Percentiles rank a stretch among this genome's conserved stretches.
phyloP scores from a whole-genome alignment of 2,329 filamentous ascomycete species.

The Trichoderma guizhouense region DNA sequence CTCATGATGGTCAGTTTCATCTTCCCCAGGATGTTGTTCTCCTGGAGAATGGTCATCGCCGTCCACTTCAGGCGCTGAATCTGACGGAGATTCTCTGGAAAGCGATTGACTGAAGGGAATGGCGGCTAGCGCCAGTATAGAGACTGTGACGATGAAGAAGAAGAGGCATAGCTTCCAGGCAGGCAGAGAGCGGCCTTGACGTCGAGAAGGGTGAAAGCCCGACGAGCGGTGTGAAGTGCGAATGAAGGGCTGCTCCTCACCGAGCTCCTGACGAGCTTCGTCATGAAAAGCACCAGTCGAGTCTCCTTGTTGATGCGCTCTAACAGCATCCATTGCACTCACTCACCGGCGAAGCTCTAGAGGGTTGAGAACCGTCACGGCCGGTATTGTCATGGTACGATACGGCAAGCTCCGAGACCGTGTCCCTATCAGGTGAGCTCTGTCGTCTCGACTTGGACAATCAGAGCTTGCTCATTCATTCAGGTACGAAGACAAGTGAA shows the following conservation, averaged over 20 bases:
- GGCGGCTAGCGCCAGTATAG: constrained; percentile 24
- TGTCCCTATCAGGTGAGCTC: not conserved
- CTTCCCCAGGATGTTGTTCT: not conserved
- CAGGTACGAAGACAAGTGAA: not conserved
- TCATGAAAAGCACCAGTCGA: not conserved
- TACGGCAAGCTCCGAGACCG: not conserved
- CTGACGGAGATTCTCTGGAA: not conserved
- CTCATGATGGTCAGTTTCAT: not conserved
- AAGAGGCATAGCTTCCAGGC: constrained; percentile 22
- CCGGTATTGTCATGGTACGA: not conserved
- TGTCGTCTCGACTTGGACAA: not conserved
- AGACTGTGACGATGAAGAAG: constrained; percentile 25
- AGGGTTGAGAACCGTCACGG: not conserved
- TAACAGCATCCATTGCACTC: constrained; percentile 7
- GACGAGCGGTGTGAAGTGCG: not conserved
- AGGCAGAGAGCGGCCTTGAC: not conserved
- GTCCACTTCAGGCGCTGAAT: not conserved
- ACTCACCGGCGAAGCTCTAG: not conserved
- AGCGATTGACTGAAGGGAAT: constrained; percentile 22
- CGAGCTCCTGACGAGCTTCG: not conserved
- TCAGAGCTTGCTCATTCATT: not conserved
- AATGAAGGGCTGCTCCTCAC: constrained; percentile 14
- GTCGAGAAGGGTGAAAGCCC: not conserved
- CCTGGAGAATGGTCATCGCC: not conserved
- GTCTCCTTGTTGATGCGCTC: not conserved